Conservation (phyloP, 2,329 filamentous ascomycete species). For the Arachnomyces sp. region DNA sequence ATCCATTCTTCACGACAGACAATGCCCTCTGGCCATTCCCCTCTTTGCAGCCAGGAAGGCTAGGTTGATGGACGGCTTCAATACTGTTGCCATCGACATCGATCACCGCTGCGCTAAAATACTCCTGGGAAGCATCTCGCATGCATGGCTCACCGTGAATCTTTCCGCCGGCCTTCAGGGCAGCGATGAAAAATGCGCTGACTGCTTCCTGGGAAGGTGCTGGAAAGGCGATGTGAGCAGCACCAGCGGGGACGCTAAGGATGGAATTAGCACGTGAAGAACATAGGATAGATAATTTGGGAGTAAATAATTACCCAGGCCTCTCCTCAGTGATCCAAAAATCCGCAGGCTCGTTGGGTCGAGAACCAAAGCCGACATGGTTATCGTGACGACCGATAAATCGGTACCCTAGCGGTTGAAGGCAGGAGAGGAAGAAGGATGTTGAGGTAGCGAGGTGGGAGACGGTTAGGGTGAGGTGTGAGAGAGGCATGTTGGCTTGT, state of each 20-base stretch:
- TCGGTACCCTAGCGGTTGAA: slow-evolving; percentile 68
- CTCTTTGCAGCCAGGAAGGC: slow-evolving; percentile 19
- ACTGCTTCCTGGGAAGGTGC: slow-evolving; percentile 59
- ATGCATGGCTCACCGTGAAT: slow-evolving; percentile 49
- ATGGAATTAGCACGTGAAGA: slow-evolving; percentile 7
- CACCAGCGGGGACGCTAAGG: slow-evolving; percentile 42
- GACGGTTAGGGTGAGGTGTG: slow-evolving; percentile 59
- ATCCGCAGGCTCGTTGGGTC: slow-evolving; percentile 46
- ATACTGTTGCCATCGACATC: slow-evolving; percentile 81
- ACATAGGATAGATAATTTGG: background rate
- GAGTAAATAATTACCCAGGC: slow-evolving; percentile 40
- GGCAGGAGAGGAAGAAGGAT: slow-evolving; percentile 73
- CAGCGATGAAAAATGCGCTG: slow-evolving; percentile 61
- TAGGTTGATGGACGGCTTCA: slow-evolving; percentile 59
- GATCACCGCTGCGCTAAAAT: slow-evolving; percentile 56
- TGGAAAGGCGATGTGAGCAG: slow-evolving; percentile 58
- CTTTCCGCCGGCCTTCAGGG: slow-evolving; percentile 55
- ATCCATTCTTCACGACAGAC: slow-evolving; percentile 30
- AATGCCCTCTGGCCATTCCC: slow-evolving; percentile 22
- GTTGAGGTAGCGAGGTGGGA: slow-evolving; percentile 68
- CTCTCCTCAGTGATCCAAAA: slow-evolving; percentile 58
- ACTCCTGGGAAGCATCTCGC: slow-evolving; percentile 45
- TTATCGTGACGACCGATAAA: slow-evolving; percentile 57
- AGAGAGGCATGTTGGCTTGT: slow-evolving; percentile 46
- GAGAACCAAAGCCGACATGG: slow-evolving; percentile 53